Percentiles rank a stretch among this genome's conserved stretches.
Conservation (phyloP, 2,329 filamentous ascomycete genomes). For the Hirsutella thompsonii region DNA sequence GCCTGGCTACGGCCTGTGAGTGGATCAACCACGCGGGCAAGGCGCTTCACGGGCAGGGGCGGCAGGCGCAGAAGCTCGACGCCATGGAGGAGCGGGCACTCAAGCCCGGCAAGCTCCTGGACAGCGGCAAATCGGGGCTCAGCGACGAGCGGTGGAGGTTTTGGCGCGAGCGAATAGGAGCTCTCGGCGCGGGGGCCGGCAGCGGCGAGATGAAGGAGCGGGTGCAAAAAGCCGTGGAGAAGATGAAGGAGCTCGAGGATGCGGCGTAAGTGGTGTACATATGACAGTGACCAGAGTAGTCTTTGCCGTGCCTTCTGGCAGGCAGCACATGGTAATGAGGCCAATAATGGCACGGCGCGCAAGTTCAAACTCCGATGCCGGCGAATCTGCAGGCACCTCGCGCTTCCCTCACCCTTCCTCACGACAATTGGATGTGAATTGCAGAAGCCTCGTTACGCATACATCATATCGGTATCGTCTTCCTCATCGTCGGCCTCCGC, state of each 20-base stretch:
- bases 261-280: not conserved
- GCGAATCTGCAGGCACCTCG: not conserved
- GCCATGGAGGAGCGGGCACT: conserved; percentile 9
- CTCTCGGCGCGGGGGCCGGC: conserved; percentile 7
- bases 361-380: too few relatives aligned
- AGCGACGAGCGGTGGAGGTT: conserved; percentile 16
- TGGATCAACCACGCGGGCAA: conserved; percentile 18
- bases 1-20: conserved; percentile 12
- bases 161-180: conserved; percentile 15
- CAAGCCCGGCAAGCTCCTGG: conserved; percentile 10
- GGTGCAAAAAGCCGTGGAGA: conserved; percentile 8
- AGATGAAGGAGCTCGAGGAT: conserved; percentile 11
- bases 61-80: conserved; percentile 6
- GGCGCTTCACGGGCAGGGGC: conserved; percentile 10
- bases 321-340: too few relatives aligned
- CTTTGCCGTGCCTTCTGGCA: too few relatives aligned
- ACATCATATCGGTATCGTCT: conserved; percentile 38
- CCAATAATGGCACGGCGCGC: too few relatives aligned
- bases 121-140: conserved; percentile 9
- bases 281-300: too few relatives aligned
- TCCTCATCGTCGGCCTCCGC: conserved; percentile 33
- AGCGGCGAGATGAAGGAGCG: conserved; percentile 10
- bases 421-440: not conserved
- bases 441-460: conserved; percentile 12
- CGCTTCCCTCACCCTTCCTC: not conserved